A percentile compares a stretch with the other conserved stretches of the same genome.
These are phyloP conservation scores for Starmerella floris DNA, from an alignment of 805 yeast genomes.

Conservation along the genomic window DNA sequence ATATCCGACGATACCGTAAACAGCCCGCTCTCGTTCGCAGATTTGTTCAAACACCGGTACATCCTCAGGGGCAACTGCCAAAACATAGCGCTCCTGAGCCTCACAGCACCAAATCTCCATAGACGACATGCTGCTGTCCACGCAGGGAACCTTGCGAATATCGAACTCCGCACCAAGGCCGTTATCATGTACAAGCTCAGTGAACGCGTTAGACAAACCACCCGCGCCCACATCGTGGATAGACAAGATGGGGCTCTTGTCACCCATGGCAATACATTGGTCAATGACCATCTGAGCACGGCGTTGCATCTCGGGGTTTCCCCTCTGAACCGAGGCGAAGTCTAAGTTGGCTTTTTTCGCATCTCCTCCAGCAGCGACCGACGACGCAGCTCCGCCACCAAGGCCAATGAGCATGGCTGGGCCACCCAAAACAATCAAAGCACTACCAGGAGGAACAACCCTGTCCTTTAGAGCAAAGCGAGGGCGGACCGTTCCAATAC, in stretches of 20 bases:
- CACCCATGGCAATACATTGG: conserved; percentile 76
- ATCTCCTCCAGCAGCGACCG: conserved; percentile 79
- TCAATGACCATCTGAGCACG: conserved; percentile 97
- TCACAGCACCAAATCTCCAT: conserved; percentile 99
- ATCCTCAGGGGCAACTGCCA: conserved; percentile 77
- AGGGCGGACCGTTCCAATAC: conserved; percentile 94
- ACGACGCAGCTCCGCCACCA: conserved; percentile 99
- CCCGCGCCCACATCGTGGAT: conserved; percentile 99
- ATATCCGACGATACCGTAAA: conserved; percentile 87
- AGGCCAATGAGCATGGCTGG: conserved; percentile 95
- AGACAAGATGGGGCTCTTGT: conserved; percentile 69
- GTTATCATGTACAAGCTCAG: conserved; percentile 95
- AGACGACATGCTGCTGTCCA: conserved; percentile 98
- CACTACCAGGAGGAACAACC: conserved; percentile 81
- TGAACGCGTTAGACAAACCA: conserved; percentile 91
- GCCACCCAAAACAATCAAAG: conserved; percentile 89
- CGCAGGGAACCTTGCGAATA: conserved; percentile 72
- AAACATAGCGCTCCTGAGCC: conserved; percentile 94
- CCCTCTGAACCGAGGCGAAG: conserved; percentile 98
- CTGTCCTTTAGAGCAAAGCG: conserved; percentile 77
- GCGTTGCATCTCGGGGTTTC: conserved; percentile 98
- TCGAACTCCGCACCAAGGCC: conserved; percentile 90
- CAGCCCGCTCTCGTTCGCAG: conserved; percentile 91
- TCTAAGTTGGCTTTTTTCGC: conserved; percentile 70
- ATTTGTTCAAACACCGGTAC: conserved; percentile 57